Evolutionary conservation across 2,329 filamentous ascomycete species (phyloP), one percentile per base, ranked within the genome.

Genomic region (Conoideocrella luteorostrata): DNA sequence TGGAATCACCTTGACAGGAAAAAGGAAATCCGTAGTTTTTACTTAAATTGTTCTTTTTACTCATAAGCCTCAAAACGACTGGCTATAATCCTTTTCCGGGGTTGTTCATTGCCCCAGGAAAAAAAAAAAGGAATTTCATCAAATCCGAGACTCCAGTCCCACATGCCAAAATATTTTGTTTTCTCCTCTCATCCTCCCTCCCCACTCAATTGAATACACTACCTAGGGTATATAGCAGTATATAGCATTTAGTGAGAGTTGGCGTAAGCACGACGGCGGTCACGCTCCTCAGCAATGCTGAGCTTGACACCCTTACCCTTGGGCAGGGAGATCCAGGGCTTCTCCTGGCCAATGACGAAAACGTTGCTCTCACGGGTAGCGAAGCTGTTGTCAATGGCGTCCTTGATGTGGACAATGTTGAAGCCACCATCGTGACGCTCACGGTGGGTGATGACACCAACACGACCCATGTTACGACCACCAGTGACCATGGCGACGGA

Each of bases 271-370:
- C 93, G 87, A 70, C 90, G 88, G 74, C 91, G 90, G 76, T 98
- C 91, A 80, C 91, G 84, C 88, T 98, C 91, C 80, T 98, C 91
- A 61, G 91, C 89, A 67, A 98, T 97, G 68, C 86, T 84, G 72
- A 97, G 88, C 88, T 96, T 95, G 80, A 98, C 93, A 88, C 93
- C 93, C 84, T 96, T 96, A 78, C 93, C 93, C 88, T 97, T 98
- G 72, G 93, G 94, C 69, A 98, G 84, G 64, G 88, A 95, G 77
- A 98, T 84, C 93, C 93, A 98, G 66, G 93, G 91, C 86, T 97
- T 97, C 68, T 98, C 93, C 63, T 84, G 80, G 66, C 93, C 93
- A 63, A 98, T 96, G 78, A 98, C 84, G 78, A 98, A 98, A 66
- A 98, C 90, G 88, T 98, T 98, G 82, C 77, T 85, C 82, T 98